These are phyloP conservation scores for Sporothrix luriei DNA, from an alignment of 2,329 filamentous ascomycete genomes.

Conservation along the genomic window DNA sequence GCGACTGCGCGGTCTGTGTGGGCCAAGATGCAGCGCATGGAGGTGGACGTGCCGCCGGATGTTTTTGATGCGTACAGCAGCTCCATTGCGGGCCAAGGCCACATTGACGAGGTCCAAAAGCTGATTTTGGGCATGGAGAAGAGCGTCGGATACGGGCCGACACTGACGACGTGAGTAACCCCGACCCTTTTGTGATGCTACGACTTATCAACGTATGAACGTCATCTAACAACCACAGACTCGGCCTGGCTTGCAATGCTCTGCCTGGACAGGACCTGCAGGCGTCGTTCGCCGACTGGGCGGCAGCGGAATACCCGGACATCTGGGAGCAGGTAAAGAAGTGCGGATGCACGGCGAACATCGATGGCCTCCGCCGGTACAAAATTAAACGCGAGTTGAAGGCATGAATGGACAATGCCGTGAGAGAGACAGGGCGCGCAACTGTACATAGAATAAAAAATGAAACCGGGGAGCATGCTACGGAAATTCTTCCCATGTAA, in stretches of 20 bases:
- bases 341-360: slow-evolving; percentile 51
- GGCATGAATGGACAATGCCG: slow-evolving; percentile 24
- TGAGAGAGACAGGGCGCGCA: background rate
- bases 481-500: background rate
- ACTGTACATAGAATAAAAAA: slow-evolving; percentile 19
- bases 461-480: background rate
- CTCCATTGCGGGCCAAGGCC: slow-evolving; percentile 72
- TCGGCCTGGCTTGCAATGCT: slow-evolving; percentile 76
- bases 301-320: slow-evolving; percentile 65
- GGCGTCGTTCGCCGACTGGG: slow-evolving; percentile 73
- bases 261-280: slow-evolving; percentile 68
- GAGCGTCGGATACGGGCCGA: slow-evolving; percentile 67
- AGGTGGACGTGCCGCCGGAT: slow-evolving; percentile 72
- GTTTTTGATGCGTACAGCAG: slow-evolving; percentile 78
- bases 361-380: slow-evolving; percentile 53
- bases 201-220: slow-evolving; percentile 25
- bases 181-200: background rate
- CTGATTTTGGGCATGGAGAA: slow-evolving; percentile 68
- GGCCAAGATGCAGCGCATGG: slow-evolving; percentile 70
- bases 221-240: slow-evolving; percentile 48
- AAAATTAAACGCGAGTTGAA: slow-evolving; percentile 49
- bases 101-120: slow-evolving; percentile 67
- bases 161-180: slow-evolving; percentile 67
- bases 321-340: slow-evolving; percentile 68
- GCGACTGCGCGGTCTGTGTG: slow-evolving; percentile 68